A percentile compares a stretch with the other conserved stretches of the same genome.
Evolutionary conservation across 352 stramenopile genomes (phyloP).

Genomic region (Phytophthora macrochlamydospora): DNA sequence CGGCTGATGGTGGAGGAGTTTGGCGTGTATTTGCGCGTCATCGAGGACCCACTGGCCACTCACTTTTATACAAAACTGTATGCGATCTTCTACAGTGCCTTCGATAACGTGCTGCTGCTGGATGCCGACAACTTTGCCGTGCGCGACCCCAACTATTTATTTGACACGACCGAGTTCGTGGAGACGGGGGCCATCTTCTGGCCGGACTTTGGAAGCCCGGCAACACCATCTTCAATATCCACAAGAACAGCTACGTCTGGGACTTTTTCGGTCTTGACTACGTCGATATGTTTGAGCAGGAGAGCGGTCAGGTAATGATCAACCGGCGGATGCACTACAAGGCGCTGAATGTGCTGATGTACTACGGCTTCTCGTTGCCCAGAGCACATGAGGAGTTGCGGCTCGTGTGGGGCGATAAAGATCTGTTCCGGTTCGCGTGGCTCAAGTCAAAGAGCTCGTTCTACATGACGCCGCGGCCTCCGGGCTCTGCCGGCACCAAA

Average conservation of each 20-base stretch:
- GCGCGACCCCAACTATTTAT: constrained; percentile 67
- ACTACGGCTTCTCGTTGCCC: constrained; percentile 58
- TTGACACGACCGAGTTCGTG: constrained; percentile 62
- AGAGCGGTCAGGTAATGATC: constrained; percentile 81
- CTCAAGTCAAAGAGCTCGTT: constrained; percentile 75
- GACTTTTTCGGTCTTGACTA: constrained; percentile 65
- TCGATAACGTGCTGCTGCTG: constrained; percentile 61
- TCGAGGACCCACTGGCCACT: constrained; percentile 45
- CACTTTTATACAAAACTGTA: constrained; percentile 65
- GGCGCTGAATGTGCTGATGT: constrained; percentile 78
- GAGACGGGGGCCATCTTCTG: constrained; percentile 77
- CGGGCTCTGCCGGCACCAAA: constrained; percentile 55
- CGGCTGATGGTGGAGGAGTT: constrained; percentile 42
- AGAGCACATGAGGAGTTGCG: constrained; percentile 49
- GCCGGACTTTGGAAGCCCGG: constrained; percentile 78
- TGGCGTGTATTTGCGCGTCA: constrained; percentile 50
- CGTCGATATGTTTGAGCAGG: constrained; percentile 80
- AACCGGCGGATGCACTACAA: constrained; percentile 54
- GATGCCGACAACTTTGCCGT: constrained; percentile 69
- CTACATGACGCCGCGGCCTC: constrained; percentile 59
- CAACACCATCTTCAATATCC: constrained; percentile 84
- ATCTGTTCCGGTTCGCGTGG: constrained; percentile 84
- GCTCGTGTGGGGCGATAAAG: constrained; percentile 84
- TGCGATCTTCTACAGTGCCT: constrained; percentile 57
- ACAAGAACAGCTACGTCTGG: constrained; percentile 71